Evolutionary conservation across 441 rosid species (phyloP), one percentile per base, ranked within the genome.

Genomic region (Arabidopsis lyrata): DNA sequence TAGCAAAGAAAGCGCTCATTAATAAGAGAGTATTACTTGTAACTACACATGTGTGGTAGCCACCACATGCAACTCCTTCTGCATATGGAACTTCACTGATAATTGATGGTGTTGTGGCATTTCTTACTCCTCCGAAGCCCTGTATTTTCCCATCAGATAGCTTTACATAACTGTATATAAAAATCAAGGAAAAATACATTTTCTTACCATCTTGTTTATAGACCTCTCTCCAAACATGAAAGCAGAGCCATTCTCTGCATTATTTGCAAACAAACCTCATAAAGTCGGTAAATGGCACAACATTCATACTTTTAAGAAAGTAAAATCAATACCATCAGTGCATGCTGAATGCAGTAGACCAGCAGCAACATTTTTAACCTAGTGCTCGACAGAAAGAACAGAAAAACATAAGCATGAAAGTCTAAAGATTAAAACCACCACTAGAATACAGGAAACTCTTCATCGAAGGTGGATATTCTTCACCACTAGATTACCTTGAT

Each of bases 281-380:
- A 48, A 57, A 60, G 16, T 8, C 66, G 57, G 49, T 66, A 38
- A 36, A 38, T 68, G 47, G 72, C 54, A 20, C 59, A 68, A 4
- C 20, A 66, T 20, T 16, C 68, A 75, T 32, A 55, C 47, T 58
- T 36, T 48, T 14, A 66, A 76, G 47, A 78, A 57, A 69, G 67
- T 29, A 64, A 64, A 57, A 44, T 22, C 24, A 39, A 58, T 88
- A 92, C 98, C 97, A 85, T 86, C 96, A 69, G 88, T 78, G 82
- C 96, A 91, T 18, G 88, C 97, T 56, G 99, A 84, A 78, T 95
- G 98, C 76, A 95, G 84, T 81, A 95, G 81, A 72, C 99, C 98
- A 35, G 99, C 97, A 75, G 96, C 90, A 79, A 87, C 89, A 35
- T 59, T 87, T 77, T 74, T 84, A 36, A 95, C 93, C 99, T 92